Base-by-base conservation (phyloP, 2,329 filamentous ascomycete species). In the Penicillium sp. region DNA sequence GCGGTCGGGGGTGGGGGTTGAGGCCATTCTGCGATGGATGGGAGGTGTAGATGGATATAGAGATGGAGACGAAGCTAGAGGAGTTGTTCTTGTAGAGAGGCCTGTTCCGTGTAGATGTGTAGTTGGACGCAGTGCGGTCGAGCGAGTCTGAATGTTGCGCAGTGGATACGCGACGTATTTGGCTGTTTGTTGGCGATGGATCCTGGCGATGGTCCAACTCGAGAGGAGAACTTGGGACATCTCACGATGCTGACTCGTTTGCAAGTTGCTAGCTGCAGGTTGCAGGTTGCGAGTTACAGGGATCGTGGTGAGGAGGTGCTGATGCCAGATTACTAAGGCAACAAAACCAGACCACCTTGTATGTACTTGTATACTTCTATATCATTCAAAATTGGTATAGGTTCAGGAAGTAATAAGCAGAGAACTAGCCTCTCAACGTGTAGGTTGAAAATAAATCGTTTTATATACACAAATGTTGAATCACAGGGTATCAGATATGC, bases 381-480 rank as follows among this genome's bases (percentile, higher is more conserved):
- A n/a, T n/a, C n/a, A n/a, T n/a, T n/a, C n/a, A n/a, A n/a, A n/a
- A n/a, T n/a, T n/a, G n/a, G n/a, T n/a, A n/a, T n/a, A n/a, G n/a
- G n/a, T n/a, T n/a, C n/a, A n/a, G n/a, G n/a, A n/a, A n/a, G n/a
- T n/a, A n/a, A n/a, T n/a, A n/a, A n/a, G n/a, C n/a, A n/a, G n/a
- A n/a, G 26, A 27, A 10, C 6, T 27, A 7, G 10, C 10, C 26
- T n/a, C 26, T 41, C 27, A 75, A 70, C 73, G 68, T 54, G 75
- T 74, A 33, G 23, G 52, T 55, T 58, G 49, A 56, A 48, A 41
- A 39, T 30, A 13, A 46, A 29, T 12, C 15, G 13, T 27, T 32
- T 32, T 27, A 50, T 55, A 59, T 54, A 60, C 49, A 58, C 50
- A 52, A 49, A 46, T 54, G 58, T 61, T 59, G 58, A 60, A 54